Evolutionary conservation across 2,329 filamentous ascomycete genomes (phyloP).

Genomic region (Calonectria ilicicola): DNA sequence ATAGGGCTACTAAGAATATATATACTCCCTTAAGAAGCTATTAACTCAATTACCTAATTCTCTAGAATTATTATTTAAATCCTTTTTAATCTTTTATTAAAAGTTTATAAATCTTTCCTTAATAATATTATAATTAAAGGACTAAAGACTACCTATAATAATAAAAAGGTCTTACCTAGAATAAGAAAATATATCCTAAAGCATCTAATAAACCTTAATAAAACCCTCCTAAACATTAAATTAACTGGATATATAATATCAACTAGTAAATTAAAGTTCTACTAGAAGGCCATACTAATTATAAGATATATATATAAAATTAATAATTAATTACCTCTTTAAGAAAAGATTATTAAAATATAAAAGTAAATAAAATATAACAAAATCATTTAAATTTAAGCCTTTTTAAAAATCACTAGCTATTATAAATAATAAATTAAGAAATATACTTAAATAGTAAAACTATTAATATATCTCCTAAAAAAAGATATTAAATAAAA

Average conservation of each 20-base stretch:
- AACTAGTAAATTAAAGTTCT: not conserved
- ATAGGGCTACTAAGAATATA: not conserved
- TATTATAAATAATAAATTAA: not conserved
- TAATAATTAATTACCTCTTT: not conserved
- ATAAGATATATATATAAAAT: not conserved
- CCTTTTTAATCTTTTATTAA: not conserved
- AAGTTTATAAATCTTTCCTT: not conserved
- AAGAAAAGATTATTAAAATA: not conserved
- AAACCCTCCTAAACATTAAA: not conserved
- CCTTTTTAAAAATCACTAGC: not conserved
- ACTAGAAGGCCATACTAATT: not conserved
- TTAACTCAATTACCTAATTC: not conserved
- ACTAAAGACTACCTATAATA: not conserved
- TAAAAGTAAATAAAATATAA: not conserved
- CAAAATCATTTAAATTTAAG: not conserved
- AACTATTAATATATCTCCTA: not conserved
- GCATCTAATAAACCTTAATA: slow-evolving; percentile 1
- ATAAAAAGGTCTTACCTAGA: not conserved
- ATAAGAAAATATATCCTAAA: not conserved
- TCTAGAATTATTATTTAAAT: not conserved
- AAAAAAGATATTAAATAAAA: not conserved
- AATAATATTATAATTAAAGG: not conserved
- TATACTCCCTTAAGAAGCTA: not conserved
- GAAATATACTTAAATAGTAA: not conserved
- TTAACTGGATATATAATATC: not conserved